Percentiles rank a stretch among this genome's conserved stretches.
These are phyloP conservation scores for Hirsutella thompsonii DNA, from an alignment of 2,329 filamentous ascomycete species.

Conservation along the genomic window DNA sequence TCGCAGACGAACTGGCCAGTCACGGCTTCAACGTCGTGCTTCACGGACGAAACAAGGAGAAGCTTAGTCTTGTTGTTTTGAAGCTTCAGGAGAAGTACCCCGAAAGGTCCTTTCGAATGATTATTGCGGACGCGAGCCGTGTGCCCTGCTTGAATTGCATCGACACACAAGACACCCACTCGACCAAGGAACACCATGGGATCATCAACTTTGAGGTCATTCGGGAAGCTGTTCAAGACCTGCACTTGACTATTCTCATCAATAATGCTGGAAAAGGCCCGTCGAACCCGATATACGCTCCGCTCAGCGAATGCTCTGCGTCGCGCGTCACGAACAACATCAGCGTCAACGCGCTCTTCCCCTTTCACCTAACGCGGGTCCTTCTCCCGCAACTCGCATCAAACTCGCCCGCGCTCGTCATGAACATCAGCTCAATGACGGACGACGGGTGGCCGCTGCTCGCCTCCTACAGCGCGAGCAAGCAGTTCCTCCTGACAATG, in stretches of 20 bases:
- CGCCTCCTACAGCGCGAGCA: constrained; percentile 28
- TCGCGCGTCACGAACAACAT: constrained; percentile 25
- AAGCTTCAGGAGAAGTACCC: neutral
- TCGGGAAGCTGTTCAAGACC: constrained; percentile 8
- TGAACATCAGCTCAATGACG: constrained; percentile 36
- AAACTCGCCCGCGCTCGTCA: constrained; percentile 28
- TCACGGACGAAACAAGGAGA: neutral
- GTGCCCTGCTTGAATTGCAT: neutral
- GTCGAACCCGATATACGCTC: constrained; percentile 16
- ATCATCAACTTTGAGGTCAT: constrained; percentile 9
- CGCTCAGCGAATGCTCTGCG: constrained; percentile 20
- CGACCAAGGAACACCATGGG: neutral
- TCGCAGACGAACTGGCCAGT: neutral
- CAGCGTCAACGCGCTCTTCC: constrained; percentile 35
- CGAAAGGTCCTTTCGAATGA: neutral
- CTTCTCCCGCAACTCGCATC: constrained; percentile 26
- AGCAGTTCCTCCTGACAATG: constrained; percentile 26
- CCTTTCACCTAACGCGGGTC: constrained; percentile 30
- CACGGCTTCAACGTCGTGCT: neutral
- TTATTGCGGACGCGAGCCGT: neutral
- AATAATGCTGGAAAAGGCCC: constrained; percentile 38
- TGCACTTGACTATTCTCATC: constrained; percentile 37
- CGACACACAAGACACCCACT: neutral
- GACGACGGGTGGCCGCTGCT: constrained; percentile 33
- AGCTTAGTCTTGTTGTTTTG: neutral